phyloP scores from a whole-genome alignment of 225 moss, liverwort and hornwort genomes.

The Pseudoscleropodium purum region DNA sequence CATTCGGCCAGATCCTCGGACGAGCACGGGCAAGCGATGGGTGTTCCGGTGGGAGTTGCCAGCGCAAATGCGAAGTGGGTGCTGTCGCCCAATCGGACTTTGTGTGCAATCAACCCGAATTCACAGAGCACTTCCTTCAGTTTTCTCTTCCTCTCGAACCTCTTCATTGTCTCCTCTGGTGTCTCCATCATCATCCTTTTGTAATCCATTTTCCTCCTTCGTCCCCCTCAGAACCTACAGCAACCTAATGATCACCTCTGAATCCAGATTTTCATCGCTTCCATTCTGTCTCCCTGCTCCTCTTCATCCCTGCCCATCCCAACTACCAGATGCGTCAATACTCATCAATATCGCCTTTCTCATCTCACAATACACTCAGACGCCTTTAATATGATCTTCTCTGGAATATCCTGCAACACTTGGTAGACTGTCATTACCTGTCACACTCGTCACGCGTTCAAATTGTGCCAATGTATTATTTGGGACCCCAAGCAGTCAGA shows the following conservation, averaged over 20 bases:
- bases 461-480: neutral
- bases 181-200: conserved; percentile 42
- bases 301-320: conserved; percentile 1
- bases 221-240: neutral
- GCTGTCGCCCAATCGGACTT: conserved; percentile 27
- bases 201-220: conserved; percentile 28
- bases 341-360: neutral
- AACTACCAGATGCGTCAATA: neutral
- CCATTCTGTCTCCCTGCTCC: neutral
- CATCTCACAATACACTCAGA: neutral
- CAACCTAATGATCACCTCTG: neutral
- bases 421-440: neutral
- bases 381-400: neutral
- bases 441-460: neutral
- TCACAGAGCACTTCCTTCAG: conserved; percentile 36
- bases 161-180: conserved; percentile 39
- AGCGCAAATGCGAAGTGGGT: conserved; percentile 45
- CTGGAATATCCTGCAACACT: neutral
- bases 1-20: conserved; percentile 45
- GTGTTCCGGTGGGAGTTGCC: conserved; percentile 32
- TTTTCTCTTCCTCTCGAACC: conserved; percentile 53
- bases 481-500: neutral
- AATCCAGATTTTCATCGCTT: neutral
- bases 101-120: conserved; percentile 36
- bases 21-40: conserved; percentile 39